Conservation (phyloP, 805 yeast species). For the Crinitomyces ghanaensis region DNA sequence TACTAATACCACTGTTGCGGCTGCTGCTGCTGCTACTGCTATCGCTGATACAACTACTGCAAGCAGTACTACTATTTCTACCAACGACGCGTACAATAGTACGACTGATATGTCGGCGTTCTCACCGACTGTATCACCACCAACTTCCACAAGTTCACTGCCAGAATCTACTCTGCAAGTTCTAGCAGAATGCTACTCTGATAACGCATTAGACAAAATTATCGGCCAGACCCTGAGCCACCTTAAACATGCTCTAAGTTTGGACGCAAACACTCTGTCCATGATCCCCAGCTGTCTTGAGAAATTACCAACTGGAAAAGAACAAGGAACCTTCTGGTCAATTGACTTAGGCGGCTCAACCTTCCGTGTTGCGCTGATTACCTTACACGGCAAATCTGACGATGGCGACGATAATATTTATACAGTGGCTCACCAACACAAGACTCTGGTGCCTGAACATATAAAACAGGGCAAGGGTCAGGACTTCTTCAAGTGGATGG, state of each 20-base stretch:
- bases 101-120: too few species aligned
- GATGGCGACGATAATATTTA: too few species aligned
- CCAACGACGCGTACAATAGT: too few species aligned
- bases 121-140: too few species aligned
- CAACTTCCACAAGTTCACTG: too few species aligned
- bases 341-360: constrained; percentile 91
- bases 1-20: too few species aligned
- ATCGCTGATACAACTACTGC: too few species aligned
- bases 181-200: not conserved
- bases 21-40: too few species aligned
- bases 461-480: constrained; percentile 21
- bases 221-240: constrained; percentile 7
- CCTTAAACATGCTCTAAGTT: constrained; percentile 1
- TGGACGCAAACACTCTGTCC: constrained; percentile 8
- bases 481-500: constrained; percentile 25
- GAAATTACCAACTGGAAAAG: constrained; percentile 65
- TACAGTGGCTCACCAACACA: not conserved
- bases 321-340: constrained; percentile 63
- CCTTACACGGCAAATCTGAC: constrained; percentile 40
- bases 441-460: constrained; percentile 16
- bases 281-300: constrained; percentile 84
- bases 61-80: too few species aligned
- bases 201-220: constrained; percentile 1
- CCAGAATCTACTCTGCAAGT: too few species aligned
- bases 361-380: constrained; percentile 77